Conservation (phyloP, 805 yeast genomes). For the Wickerhamiella vanderwaltii region DNA sequence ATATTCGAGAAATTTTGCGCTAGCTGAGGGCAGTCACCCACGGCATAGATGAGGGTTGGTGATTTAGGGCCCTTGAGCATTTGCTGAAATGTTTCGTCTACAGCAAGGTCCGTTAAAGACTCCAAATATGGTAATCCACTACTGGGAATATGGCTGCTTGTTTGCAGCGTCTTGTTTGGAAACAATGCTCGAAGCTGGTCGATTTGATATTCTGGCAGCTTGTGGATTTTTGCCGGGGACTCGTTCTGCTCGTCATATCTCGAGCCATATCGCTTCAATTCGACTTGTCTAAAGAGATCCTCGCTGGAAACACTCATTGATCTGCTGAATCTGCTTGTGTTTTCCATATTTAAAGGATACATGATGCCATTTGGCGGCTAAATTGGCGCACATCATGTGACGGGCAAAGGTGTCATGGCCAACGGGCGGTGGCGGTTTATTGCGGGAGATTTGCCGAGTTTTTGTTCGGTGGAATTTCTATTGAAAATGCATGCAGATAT, state of each 20-base stretch:
- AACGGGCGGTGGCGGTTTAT: too few species aligned
- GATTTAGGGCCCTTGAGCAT: not conserved
- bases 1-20: not conserved
- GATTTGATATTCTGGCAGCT: slow-evolving; percentile 5
- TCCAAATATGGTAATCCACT: slow-evolving; percentile 10
- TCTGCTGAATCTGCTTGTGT: not conserved
- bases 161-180: not conserved
- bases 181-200: slow-evolving; percentile 2
- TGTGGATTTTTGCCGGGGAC: not conserved
- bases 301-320: not conserved
- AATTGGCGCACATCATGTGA: too few species aligned
- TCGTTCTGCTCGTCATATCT: too few species aligned
- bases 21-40: slow-evolving; percentile 8
- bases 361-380: too few species aligned
- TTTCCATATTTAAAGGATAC: too few species aligned
- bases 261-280: too few species aligned
- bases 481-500: too few species aligned
- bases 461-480: too few species aligned
- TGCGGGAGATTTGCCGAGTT: too few species aligned
- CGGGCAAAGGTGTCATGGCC: too few species aligned
- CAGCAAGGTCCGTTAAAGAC: slow-evolving; percentile 8
- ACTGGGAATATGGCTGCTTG: not conserved
- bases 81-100: slow-evolving; percentile 6
- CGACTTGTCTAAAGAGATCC: too few species aligned
- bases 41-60: slow-evolving; percentile 6